These are phyloP conservation scores for Teratosphaeria gauchensis DNA, from an alignment of 2,329 filamentous ascomycete genomes.

Conservation along the genomic window DNA sequence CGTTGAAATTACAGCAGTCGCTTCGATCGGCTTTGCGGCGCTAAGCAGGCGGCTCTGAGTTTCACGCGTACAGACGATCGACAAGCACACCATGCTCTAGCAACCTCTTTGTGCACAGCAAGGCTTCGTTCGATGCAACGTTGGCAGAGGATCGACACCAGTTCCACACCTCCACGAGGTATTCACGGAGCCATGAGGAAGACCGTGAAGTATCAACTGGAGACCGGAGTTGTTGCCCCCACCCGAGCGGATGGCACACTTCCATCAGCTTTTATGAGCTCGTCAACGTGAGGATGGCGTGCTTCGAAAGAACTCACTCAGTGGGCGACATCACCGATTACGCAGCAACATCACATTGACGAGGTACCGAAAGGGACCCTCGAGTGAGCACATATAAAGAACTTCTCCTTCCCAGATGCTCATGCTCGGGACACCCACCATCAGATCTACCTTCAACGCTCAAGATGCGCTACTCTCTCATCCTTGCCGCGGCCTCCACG, in stretches of 20 bases:
- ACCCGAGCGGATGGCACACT: background rate
- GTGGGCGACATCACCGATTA: background rate
- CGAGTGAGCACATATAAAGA: background rate
- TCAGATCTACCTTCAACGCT: background rate
- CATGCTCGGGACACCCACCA: background rate
- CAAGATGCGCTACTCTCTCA: background rate
- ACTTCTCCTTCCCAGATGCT: background rate
- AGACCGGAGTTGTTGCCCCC: background rate
- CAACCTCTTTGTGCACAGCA: no score
- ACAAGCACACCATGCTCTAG: no score
- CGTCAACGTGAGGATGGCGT: background rate
- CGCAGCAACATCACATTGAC: background rate
- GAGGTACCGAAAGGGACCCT: background rate
- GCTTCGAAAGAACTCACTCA: background rate
- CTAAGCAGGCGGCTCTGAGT: no score
- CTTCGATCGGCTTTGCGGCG: no score
- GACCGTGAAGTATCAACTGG: background rate
- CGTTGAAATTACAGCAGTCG: no score
- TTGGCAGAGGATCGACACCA: background rate
- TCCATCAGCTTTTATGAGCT: background rate
- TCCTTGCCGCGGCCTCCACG: constrained; percentile 1
- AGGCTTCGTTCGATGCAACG: background rate
- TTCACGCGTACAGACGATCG: no score
- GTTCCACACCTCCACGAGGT: background rate
- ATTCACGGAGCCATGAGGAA: background rate